Evolutionary conservation across 2,329 filamentous ascomycete species (phyloP).

Genomic region (Endothia cerciana): DNA sequence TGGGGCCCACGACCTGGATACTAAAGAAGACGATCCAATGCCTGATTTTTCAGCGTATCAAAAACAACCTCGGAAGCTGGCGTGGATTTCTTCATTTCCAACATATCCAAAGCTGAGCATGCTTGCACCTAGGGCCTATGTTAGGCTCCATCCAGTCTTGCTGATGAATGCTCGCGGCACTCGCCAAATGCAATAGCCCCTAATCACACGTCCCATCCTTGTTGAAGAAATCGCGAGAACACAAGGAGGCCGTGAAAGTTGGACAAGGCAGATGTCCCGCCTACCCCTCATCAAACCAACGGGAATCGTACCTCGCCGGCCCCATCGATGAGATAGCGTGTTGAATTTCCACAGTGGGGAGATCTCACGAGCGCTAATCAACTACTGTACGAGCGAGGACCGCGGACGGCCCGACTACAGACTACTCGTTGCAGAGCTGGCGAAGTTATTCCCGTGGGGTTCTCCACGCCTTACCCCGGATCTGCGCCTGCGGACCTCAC

Average conservation of each 20-base stretch:
- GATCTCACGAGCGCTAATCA: neutral
- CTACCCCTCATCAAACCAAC: neutral
- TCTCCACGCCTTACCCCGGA: neutral
- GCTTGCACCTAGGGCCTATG: neutral
- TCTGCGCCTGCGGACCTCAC: neutral
- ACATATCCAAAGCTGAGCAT: neutral
- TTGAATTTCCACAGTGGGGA: neutral
- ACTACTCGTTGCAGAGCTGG: neutral
- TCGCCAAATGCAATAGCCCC: neutral
- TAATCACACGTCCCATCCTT: neutral
- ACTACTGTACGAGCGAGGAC: neutral
- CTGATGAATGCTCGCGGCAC: neutral
- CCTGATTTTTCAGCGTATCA: no score
- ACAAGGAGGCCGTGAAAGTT: neutral
- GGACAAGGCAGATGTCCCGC: neutral
- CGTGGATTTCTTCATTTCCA: no score
- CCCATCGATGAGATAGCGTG: neutral
- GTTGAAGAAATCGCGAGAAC: neutral
- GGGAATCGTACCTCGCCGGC: neutral
- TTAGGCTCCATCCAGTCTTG: neutral
- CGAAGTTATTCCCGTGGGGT: neutral
- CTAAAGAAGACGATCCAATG: no score
- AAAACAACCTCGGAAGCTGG: no score
- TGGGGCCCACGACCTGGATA: no score
- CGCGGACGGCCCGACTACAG: neutral